phyloP scores from a whole-genome alignment of 345 rosid genomes.

The Pistacia vera region DNA sequence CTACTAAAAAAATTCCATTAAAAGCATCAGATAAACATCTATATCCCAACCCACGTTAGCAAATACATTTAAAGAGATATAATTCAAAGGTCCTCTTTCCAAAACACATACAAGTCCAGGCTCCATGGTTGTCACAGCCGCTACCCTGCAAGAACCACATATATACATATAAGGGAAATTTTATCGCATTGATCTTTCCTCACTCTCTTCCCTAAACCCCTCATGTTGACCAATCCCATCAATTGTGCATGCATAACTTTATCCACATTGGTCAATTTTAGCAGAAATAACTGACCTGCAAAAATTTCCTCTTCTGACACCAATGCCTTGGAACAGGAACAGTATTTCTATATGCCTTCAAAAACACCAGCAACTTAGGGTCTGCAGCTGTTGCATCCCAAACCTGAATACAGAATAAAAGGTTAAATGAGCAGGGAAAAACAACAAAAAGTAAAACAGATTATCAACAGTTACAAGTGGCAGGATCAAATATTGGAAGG shows the following conservation, averaged over 20 bases:
- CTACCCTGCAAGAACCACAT: constrained; percentile 99
- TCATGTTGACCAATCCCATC: constrained; percentile 44
- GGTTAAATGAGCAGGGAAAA: not conserved
- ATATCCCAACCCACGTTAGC: constrained; percentile 47
- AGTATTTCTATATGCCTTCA: constrained; percentile 91
- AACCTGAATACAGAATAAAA: constrained; percentile 53
- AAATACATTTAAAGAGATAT: constrained; percentile 37
- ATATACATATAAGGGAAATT: constrained; percentile 97
- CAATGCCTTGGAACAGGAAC: constrained; percentile 99
- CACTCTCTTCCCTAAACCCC: constrained; percentile 53
- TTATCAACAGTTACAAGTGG: not conserved
- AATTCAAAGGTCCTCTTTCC: constrained; percentile 51
- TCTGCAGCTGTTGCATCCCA: constrained; percentile 99
- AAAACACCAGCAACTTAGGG: constrained; percentile 89
- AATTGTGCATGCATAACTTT: constrained; percentile 46
- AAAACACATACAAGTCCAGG: constrained; percentile 97
- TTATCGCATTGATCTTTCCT: constrained; percentile 64
- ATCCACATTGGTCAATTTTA: constrained; percentile 22
- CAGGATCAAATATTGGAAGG: not conserved
- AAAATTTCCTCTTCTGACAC: constrained; percentile 97
- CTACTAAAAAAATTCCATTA: constrained; percentile 10
- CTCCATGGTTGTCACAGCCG: constrained; percentile 90
- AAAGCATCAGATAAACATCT: constrained; percentile 26
- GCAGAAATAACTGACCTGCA: constrained; percentile 77
- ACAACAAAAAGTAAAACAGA: not conserved